Base-by-base conservation (phyloP, 2,329 filamentous ascomycete species). In the Aspergillus spinulosporus region DNA sequence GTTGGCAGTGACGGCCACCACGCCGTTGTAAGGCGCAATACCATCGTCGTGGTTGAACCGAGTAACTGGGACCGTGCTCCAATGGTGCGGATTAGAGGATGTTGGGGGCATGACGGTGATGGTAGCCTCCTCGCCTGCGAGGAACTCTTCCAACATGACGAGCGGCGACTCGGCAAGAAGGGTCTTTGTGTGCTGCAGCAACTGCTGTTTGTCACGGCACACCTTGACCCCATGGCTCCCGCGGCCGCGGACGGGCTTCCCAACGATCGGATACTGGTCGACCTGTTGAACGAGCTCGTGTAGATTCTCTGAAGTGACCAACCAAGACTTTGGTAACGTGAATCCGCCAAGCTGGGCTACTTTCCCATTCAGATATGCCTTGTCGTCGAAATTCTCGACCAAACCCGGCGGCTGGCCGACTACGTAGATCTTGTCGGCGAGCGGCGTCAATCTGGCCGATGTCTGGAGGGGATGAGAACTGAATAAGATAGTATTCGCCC, bases 401-500 rank as follows among this genome's bases (percentile, higher is more conserved):
- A 80, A 64, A 3, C 69, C 60, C 0, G 79, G 79, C 0, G 78
- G 75, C 52, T 82, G 79, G 2, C 79, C 78, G 3, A 82, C 64
- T 0, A 82, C 64, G 4, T 62, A 67, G 0, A 82, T 26, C 0
- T 58, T 40, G 5, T 71, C 61, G 5, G 70, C 64, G 42, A 69
- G 64, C 5, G 61, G 44, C 1, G 64, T 60, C 5, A 81, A 61
- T 2, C 52, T 58, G 1, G 61, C 14, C 0, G 78, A 80, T 0
- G 58, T 70, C 55, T 83, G 79, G 0, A 82, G 67, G 1, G 80
- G 78, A 62, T 82, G 79, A 0, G 72, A 70, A 0, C 72, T 70
- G 60, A 82, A 82, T 1, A 82, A 64, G 40, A 82, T 76, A 0
- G 79, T 82, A 59, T 82, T 82, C 1, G 78, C 77, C 78, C 79